phyloP scores from a whole-genome alignment of 495 filamentous ascomycete species.

The Penicillium manginii region DNA sequence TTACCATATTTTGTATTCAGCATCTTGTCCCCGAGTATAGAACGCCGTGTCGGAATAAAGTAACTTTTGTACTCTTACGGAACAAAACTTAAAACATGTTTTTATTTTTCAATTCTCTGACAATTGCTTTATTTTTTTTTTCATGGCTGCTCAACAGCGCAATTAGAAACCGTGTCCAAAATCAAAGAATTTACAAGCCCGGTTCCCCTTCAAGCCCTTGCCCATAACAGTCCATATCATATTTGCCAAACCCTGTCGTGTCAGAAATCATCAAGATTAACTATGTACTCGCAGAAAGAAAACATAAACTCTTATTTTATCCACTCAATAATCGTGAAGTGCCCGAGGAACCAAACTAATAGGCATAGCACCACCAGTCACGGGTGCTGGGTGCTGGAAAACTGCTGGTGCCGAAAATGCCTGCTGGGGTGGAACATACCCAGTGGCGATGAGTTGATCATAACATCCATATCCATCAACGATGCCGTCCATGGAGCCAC shows the following conservation, averaged over 20 bases:
- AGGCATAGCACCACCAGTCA: slow-evolving; percentile 31
- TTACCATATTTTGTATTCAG: no score
- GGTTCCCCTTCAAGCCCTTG: background rate
- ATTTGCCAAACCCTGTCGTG: background rate
- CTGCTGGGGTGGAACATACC: slow-evolving; percentile 17
- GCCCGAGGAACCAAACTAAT: slow-evolving; percentile 31
- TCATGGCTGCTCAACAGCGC: slow-evolving; percentile 2
- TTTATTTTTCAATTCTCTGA: background rate
- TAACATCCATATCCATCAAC: slow-evolving; percentile 31
- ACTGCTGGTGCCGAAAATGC: slow-evolving; percentile 16
- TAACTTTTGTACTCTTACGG: no score
- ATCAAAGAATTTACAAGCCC: background rate
- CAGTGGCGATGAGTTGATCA: slow-evolving; percentile 29
- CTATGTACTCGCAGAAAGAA: background rate
- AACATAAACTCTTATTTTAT: background rate
- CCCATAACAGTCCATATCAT: background rate
- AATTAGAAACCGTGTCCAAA: background rate
- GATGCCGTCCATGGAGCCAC: slow-evolving; percentile 22
- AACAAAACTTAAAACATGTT: no score
- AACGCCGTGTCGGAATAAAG: no score
- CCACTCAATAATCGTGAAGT: slow-evolving; percentile 29
- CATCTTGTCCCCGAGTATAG: no score
- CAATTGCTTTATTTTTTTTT: background rate
- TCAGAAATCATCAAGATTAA: background rate
- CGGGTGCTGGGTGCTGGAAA: slow-evolving; percentile 25